Evolutionary conservation across 148 eudicot species (phyloP), one percentile per base, ranked within the genome.

Genomic region (Limonium bicolor): DNA sequence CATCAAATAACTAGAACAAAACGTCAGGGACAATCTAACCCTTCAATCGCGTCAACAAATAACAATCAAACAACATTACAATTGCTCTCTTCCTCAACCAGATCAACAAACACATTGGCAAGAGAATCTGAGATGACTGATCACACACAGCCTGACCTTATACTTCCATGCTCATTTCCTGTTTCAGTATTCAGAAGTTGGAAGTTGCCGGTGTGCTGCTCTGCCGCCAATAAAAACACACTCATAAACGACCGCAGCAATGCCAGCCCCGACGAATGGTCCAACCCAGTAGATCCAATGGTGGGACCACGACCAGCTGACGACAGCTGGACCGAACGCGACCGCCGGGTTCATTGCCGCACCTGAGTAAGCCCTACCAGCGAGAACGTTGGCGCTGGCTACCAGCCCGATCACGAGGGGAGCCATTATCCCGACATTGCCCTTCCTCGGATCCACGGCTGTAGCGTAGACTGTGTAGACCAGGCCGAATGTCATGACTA

Each of bases 201-300:
- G 31, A n/a, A 49, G 53, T 13, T 49, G 53, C n/a, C 35, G 17
- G 20, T 49, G 53, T 8, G 19, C 19, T 12, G 1, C 25, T n/a
- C n/a, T n/a, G 40, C 23, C 41, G 24, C 41, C 53, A 22, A 49
- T 49, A 20, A 2, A 49, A 29, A 49, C 24, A 13, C 35, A 41
- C 19, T 49, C 53, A 19, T 57, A 57, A 22, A 57, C 13, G 9
- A 48, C 32, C 11, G 54, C 54, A 19, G 62, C 62, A 2, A 57
- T 48, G 17, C 39, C 62, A 21, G 54, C 54, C 5, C 62, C 62
- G 16, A 48, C 16, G 35, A 57, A 36, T 8, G 62, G 62, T 19
- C 62, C 62, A 24, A 50, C 48, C 62, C 62, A 57, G 36, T 57
- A 57, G 23, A 57, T 54, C 62, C 62, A 48, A 17, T 57, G 48